Evolutionary conservation across 129 eudicot genomes (phyloP).

Genomic region (Helianthus tuberosus): DNA sequence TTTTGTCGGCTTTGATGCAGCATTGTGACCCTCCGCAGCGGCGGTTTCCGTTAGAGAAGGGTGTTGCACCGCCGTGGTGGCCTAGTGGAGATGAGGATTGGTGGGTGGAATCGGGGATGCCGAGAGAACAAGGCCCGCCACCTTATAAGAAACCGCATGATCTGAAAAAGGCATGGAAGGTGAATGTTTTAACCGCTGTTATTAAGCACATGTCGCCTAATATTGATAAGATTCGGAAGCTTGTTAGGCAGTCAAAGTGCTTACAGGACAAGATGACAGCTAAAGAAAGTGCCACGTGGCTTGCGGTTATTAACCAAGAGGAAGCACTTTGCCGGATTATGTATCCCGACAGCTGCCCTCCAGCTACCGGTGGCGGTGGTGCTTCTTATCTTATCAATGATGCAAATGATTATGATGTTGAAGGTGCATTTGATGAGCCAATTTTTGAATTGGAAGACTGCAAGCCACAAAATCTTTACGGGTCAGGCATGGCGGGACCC

Average conservation of each 20-base stretch:
- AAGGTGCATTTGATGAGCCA: constrained; percentile 26
- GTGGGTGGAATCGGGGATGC: constrained; percentile 58
- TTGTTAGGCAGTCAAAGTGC: constrained; percentile 41
- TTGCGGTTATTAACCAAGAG: constrained; percentile 39
- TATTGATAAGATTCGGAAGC: constrained; percentile 35
- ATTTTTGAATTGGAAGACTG: constrained; percentile 19
- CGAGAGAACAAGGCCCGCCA: constrained; percentile 61
- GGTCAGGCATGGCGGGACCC: not conserved
- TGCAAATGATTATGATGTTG: constrained; percentile 34
- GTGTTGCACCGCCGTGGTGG: constrained; percentile 90
- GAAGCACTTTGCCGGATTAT: constrained; percentile 28
- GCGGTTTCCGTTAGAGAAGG: constrained; percentile 74
- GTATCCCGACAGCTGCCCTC: constrained; percentile 21
- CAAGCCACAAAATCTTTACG: constrained; percentile 28
- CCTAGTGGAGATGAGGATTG: constrained; percentile 71
- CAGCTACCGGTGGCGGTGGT: not conserved
- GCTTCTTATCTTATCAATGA: constrained; percentile 21
- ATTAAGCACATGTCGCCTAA: constrained; percentile 43
- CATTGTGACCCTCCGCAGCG: constrained; percentile 79
- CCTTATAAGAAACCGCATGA: constrained; percentile 82
- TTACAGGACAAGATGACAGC: constrained; percentile 46
- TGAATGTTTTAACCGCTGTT: constrained; percentile 37
- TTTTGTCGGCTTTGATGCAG: constrained; percentile 75
- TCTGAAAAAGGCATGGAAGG: constrained; percentile 41
- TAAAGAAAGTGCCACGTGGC: constrained; percentile 44